Evolutionary conservation across 2,329 filamentous ascomycete species (phyloP).

Genomic region (Colletotrichum plurivorum): DNA sequence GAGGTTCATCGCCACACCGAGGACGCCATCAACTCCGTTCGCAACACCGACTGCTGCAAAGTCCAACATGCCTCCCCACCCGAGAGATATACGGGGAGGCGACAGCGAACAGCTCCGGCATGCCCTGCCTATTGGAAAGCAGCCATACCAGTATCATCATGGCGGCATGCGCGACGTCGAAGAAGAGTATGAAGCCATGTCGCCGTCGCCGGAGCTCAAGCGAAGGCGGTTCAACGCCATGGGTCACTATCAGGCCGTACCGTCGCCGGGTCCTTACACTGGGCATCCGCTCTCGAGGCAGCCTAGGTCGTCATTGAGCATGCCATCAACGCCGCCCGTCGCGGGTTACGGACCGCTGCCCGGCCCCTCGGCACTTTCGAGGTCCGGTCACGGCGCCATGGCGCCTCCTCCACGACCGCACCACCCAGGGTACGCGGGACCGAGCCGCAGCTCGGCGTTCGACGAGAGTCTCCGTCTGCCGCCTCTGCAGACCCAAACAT

Average conservation of each 20-base stretch:
- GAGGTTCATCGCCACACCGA: constrained; percentile 73
- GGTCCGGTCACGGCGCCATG: constrained; percentile 57
- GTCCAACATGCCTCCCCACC: constrained; percentile 40
- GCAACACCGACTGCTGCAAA: constrained; percentile 52
- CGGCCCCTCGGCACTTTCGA: constrained; percentile 36
- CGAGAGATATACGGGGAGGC: constrained; percentile 27
- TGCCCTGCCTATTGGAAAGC: constrained; percentile 32
- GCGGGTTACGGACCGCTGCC: constrained; percentile 47
- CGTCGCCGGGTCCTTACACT: constrained; percentile 34
- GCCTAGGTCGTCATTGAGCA: constrained; percentile 41
- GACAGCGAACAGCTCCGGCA: constrained; percentile 37
- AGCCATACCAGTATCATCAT: constrained; percentile 33
- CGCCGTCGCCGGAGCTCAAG: constrained; percentile 70
- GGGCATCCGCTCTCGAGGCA: constrained; percentile 33
- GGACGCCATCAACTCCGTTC: constrained; percentile 68
- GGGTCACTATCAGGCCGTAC: constrained; percentile 50
- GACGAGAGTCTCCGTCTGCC: constrained; percentile 69
- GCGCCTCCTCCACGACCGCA: constrained; percentile 68
- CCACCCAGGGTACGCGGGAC: constrained; percentile 50
- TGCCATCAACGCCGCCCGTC: constrained; percentile 44
- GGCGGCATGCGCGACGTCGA: constrained; percentile 45
- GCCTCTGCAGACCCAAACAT: constrained; percentile 63
- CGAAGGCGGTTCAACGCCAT: constrained; percentile 71
- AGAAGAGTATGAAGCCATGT: constrained; percentile 56
- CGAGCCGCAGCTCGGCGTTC: constrained; percentile 53